Base-by-base conservation (phyloP, 768 basidiomycete genomes). In the Serendipita sp. region DNA sequence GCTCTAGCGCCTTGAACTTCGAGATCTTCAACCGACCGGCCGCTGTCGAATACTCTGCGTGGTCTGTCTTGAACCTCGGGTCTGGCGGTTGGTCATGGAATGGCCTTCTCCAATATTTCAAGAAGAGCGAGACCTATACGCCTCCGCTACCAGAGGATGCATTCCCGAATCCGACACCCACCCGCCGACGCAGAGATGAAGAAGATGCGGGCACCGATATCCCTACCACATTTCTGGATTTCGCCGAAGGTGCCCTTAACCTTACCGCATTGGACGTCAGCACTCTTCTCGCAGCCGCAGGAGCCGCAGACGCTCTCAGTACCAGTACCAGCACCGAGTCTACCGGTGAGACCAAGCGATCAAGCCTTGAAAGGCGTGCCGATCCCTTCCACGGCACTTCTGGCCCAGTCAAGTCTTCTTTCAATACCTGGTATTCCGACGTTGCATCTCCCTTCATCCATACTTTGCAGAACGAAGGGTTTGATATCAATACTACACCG, bases 111-210 rank as follows among this genome's bases (percentile, higher is more conserved):
- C 66, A 67, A 0, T 66, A 46, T 34, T 37, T 68, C 62, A 64
- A 66, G 29, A 69, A 75, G 70, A 69, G 72, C 15, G 77, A 79
- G 63, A 75, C 69, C 29, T 77, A 71, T 65, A 74, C 74, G 1
- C 68, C 72, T 0, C 76, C 78, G 0, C n/a, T 67, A 2, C 66
- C 66, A 3, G 44, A 66, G 27, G 62, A 66, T 37, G 34, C 15
- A 31, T 66, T 66, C 46, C 65, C 65, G 3, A 18, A 53, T 11
- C 29, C 46, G 10, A 44, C 44, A 31, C 63, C 63, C 45, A 48
- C 33, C 29, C 27, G 45, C 18, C 63, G 52, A 11, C 52, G 52
- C 52, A 45, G 44, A 45, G 15, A 53, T 16, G 52, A 53, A 53
- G 52, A 53, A 31, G 52, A n/a, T 29, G 0, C 44, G 13, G 44